Evolutionary conservation across 768 basidiomycete genomes (phyloP), one percentile per base, ranked within the genome.

Genomic region (Ramaria sp.): DNA sequence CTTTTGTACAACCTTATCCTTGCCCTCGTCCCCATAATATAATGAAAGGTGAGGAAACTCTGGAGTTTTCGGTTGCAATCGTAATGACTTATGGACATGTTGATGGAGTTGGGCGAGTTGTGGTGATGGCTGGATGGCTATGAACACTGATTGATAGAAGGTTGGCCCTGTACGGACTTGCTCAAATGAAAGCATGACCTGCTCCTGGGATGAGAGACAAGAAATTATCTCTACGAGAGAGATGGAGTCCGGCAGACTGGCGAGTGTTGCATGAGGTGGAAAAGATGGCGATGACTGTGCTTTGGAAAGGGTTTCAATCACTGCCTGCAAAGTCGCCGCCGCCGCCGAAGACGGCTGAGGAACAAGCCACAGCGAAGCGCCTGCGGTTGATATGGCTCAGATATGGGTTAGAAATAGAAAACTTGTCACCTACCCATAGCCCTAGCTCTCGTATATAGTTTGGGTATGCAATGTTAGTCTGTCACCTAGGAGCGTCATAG

Each of bases 141-240:
- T 67, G 67, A 81, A 83, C 19, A 89, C 82, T 0, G 86, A 87
- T 62, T 83, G 81, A 66, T 80, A 88, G 69, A 83, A 90, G 62
- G 80, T 78, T 38, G 75, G 69, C 38, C 84, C 82, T 5, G 79
- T 72, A 19, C 77, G 73, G 48, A 89, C 71, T 0, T 76, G 72
- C 57, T 71, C 64, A 66, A 89, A 88, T 31, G 68, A 59, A 62
- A 79, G 68, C 15, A 64, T 63, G 34, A 86, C 60, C 7, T 69
- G 62, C 4, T 57, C 60, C 24, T 73, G 69, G 6, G 77, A 69
- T 1, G 69, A 63, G 3, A 74, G 68, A 30, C 82, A 70, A 13
- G 66, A 59, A 17, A 69, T 60, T 11, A 72, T 61, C 17, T 71
- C 20, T 17, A 46, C 17, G 61, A 60, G n/a, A 61, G 62, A 38